A percentile compares a stretch with the other conserved stretches of the same genome.
Conservation (phyloP, 2,329 filamentous ascomycete species). For the Fusarium mexicanum region DNA sequence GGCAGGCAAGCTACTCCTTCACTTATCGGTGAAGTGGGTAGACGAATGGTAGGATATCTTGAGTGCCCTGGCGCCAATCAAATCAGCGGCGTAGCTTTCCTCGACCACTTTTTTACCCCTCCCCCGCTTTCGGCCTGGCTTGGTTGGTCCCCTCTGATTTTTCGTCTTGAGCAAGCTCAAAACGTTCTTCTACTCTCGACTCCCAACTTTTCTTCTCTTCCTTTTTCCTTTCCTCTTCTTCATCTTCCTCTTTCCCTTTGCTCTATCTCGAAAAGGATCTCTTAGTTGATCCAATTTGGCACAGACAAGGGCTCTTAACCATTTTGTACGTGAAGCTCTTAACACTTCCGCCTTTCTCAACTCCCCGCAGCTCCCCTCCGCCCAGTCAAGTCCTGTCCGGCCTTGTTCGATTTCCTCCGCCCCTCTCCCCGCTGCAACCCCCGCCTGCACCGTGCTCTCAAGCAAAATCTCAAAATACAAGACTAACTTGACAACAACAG, state of each 20-base stretch:
- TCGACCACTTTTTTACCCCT: constrained; percentile 43
- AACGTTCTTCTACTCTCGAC: constrained; percentile 34
- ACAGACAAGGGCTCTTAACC: constrained; percentile 42
- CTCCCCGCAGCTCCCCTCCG: constrained; percentile 1
- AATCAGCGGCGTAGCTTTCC: constrained; percentile 18
- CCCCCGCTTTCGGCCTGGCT: constrained; percentile 49
- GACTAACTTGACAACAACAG: constrained; percentile 29
- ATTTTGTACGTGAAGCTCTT: constrained; percentile 33
- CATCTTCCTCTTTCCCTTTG: constrained; percentile 37
- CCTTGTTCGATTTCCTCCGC: constrained; percentile 19
- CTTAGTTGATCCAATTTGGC: constrained; percentile 42
- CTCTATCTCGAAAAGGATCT: constrained; percentile 41
- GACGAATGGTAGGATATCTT: not conserved
- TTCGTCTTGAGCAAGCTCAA: constrained; percentile 27
- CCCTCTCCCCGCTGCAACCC: constrained; percentile 41
- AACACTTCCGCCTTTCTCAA: not conserved
- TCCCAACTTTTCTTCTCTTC: constrained; percentile 32
- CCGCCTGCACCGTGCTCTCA: constrained; percentile 38
- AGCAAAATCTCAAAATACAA: not conserved
- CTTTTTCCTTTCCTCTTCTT: constrained; percentile 35
- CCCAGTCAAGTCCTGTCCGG: not conserved
- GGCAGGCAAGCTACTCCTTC: not conserved
- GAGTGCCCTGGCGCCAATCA: constrained; percentile 18
- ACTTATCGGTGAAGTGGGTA: constrained; percentile 8
- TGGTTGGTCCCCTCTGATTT: constrained; percentile 40